phyloP scores from a whole-genome alignment of 2,329 filamentous ascomycete species.

The Ophiostoma novo-ulmi region DNA sequence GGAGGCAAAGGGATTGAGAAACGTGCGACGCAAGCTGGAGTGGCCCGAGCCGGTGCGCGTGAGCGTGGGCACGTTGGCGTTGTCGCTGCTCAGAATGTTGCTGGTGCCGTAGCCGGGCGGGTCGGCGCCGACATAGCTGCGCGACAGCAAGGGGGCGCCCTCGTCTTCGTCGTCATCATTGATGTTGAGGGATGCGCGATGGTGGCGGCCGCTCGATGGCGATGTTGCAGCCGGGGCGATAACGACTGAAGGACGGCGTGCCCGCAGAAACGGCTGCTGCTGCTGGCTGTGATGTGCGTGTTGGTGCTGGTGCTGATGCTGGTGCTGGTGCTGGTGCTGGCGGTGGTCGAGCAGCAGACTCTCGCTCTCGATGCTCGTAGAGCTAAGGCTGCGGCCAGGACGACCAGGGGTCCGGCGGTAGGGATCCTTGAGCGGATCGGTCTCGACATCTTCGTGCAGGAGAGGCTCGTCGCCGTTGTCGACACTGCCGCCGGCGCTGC shows the following conservation, averaged over 20 bases:
- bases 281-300: constrained; percentile 67
- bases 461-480: constrained; percentile 15
- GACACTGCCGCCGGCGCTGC: constrained; percentile 9
- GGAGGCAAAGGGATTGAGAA: constrained; percentile 30
- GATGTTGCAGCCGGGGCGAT: constrained; percentile 28
- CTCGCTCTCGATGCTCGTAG: constrained; percentile 84
- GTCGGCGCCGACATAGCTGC: constrained; percentile 37
- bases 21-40: constrained; percentile 46
- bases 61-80: constrained; percentile 30
- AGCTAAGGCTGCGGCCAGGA: constrained; percentile 64
- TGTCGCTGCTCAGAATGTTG: constrained; percentile 42
- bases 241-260: constrained; percentile 53
- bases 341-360: constrained; percentile 81
- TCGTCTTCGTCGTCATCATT: constrained; percentile 44
- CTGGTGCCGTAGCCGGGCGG: constrained; percentile 30
- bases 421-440: constrained; percentile 30
- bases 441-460: constrained; percentile 53
- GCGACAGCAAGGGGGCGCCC: constrained; percentile 50
- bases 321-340: constrained; percentile 63
- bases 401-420: constrained; percentile 31
- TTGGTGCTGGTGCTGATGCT: constrained; percentile 69
- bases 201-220: not conserved
- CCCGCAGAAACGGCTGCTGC: constrained; percentile 51
- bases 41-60: constrained; percentile 48
- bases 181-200: constrained; percentile 38